A percentile compares a stretch with the other conserved stretches of the same genome.
Evolutionary conservation across 179 eudicot species (phyloP).

Genomic region (Pouteria campechiana): DNA sequence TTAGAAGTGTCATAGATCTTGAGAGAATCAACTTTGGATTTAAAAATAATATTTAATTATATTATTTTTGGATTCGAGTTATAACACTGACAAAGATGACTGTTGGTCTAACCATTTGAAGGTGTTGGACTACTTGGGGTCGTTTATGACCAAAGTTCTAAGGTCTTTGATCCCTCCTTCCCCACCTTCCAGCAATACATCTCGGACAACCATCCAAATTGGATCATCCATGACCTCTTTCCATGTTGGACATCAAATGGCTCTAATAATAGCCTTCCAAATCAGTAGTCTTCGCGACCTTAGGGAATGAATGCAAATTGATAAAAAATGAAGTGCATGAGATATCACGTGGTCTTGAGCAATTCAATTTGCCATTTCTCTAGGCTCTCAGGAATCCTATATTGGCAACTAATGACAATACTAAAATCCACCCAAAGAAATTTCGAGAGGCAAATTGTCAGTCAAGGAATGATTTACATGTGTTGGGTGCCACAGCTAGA

Average conservation of each 20-base stretch:
- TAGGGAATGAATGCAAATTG: slow-evolving; percentile 33
- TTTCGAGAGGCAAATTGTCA: slow-evolving; percentile 21
- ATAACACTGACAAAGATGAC: too few relatives aligned
- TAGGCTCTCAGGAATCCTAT: slow-evolving; percentile 31
- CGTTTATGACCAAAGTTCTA: slow-evolving; percentile 1
- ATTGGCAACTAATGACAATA: too few relatives aligned
- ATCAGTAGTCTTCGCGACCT: slow-evolving; percentile 31
- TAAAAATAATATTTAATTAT: too few relatives aligned
- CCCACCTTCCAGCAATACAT: slow-evolving; percentile 14
- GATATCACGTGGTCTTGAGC: slow-evolving; percentile 36
- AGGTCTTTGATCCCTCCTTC: slow-evolving; percentile 17
- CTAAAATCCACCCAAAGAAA: slow-evolving; percentile 21
- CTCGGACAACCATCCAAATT: slow-evolving; percentile 6
- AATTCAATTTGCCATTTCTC: slow-evolving; percentile 22
- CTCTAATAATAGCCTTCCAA: slow-evolving; percentile 15
- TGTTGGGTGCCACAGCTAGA: slow-evolving; percentile 44
- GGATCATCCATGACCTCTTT: slow-evolving; percentile 21
- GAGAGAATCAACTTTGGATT: too few relatives aligned
- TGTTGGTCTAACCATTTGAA: too few relatives aligned
- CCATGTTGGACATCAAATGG: slow-evolving; percentile 21
- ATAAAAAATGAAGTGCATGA: slow-evolving; percentile 25
- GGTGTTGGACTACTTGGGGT: too few relatives aligned
- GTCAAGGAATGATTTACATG: slow-evolving; percentile 29
- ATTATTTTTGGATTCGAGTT: too few relatives aligned
- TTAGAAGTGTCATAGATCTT: too few relatives aligned